A percentile compares a stretch with the other conserved stretches of the same genome.
Conservation (phyloP, 108 stramenopile species). For the Aurantiochytrium sp. region DNA sequence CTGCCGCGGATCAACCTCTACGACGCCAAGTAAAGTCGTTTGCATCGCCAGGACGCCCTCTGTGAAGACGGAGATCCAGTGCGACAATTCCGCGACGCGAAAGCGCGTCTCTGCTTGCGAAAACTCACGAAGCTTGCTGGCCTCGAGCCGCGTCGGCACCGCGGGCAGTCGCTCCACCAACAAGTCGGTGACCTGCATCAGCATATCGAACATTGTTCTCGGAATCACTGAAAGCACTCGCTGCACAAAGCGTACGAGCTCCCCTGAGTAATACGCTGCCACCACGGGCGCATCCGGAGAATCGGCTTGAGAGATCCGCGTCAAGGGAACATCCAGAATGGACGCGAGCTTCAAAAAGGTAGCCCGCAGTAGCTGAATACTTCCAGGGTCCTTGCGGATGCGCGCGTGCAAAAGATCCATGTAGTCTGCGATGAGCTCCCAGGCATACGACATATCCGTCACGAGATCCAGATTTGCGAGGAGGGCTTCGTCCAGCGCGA, state of each 20-base stretch:
- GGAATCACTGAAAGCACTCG: slow-evolving; percentile 56
- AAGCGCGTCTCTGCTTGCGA: slow-evolving; percentile 42
- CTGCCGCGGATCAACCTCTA: slow-evolving; percentile 52
- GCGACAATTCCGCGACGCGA: slow-evolving; percentile 47
- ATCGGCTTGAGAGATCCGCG: slow-evolving; percentile 43
- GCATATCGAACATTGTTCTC: slow-evolving; percentile 44
- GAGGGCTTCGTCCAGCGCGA: slow-evolving; percentile 41
- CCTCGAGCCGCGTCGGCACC: slow-evolving; percentile 47
- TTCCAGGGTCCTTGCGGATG: slow-evolving; percentile 45
- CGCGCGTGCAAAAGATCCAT: slow-evolving; percentile 45
- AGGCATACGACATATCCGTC: slow-evolving; percentile 57
- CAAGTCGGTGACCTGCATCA: slow-evolving; percentile 43
- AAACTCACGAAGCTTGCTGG: slow-evolving; percentile 37
- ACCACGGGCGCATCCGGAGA: slow-evolving; percentile 43
- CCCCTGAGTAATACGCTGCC: slow-evolving; percentile 50
- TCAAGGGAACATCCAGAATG: slow-evolving; percentile 55
- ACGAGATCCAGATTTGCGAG: slow-evolving; percentile 38
- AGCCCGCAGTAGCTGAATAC: slow-evolving; percentile 46
- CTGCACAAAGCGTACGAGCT: slow-evolving; percentile 55
- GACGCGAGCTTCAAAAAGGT: slow-evolving; percentile 57
- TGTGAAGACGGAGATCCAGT: slow-evolving; percentile 55
- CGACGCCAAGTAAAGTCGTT: slow-evolving; percentile 51
- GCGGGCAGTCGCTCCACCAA: slow-evolving; percentile 25
- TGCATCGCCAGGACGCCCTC: slow-evolving; percentile 63
- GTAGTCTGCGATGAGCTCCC: slow-evolving; percentile 51